These are phyloP conservation scores for Kwoniella shivajii DNA, from an alignment of 1,284 basidiomycete genomes.

Conservation along the genomic window DNA sequence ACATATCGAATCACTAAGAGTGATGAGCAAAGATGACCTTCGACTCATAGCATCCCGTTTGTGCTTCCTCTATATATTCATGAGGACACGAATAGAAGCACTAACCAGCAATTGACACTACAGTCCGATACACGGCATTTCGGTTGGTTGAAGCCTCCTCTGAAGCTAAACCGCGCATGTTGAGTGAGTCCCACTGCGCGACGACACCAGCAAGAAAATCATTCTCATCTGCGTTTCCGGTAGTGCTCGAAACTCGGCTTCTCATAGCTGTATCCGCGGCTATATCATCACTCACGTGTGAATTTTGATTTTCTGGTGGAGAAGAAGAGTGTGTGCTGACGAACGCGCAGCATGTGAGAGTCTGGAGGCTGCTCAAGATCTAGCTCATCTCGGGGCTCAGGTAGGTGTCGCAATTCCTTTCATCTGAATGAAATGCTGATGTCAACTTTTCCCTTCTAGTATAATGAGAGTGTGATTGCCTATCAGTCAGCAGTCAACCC, in stretches of 20 bases:
- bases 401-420: not conserved
- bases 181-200: too few relatives aligned
- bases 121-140: not conserved
- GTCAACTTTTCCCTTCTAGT: not conserved
- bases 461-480: not conserved
- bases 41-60: not conserved
- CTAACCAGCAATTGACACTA: not conserved
- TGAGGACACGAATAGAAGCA: not conserved
- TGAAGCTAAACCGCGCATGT: not conserved
- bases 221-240: not conserved
- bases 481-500: too few relatives aligned
- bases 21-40: not conserved
- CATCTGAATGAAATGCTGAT: not conserved
- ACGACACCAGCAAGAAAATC: too few relatives aligned
- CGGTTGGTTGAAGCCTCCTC: not conserved
- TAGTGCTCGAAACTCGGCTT: not conserved
- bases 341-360: not conserved
- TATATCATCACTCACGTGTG: not conserved
- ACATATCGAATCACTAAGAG: not conserved
- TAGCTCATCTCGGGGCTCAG: not conserved
- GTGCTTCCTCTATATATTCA: not conserved
- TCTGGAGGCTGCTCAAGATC: not conserved
- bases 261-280: not conserved
- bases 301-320: not conserved
- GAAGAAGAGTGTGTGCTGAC: not conserved